Evolutionary conservation across 345 rosid species (phyloP).

Genomic region (Linum tenue): DNA sequence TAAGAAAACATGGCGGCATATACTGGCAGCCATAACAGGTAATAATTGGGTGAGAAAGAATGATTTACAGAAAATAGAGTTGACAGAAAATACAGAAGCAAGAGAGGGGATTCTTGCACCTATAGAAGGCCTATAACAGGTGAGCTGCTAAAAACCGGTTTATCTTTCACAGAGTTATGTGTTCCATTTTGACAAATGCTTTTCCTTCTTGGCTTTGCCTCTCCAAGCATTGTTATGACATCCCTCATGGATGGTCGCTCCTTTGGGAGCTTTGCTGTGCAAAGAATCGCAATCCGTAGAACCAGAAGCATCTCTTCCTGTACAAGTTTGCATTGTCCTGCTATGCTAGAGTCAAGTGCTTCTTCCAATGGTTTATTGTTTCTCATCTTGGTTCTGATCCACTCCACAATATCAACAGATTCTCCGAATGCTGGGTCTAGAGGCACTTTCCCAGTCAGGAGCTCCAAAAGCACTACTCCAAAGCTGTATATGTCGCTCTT

Average conservation of each 20-base stretch:
- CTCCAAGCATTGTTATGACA: slow-evolving; percentile 67
- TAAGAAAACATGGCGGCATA: background rate
- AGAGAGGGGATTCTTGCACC: slow-evolving; percentile 1
- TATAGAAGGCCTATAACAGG: slow-evolving; percentile 49
- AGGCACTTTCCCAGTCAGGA: slow-evolving; percentile 74
- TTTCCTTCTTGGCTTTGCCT: slow-evolving; percentile 84
- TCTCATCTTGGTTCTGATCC: slow-evolving; percentile 48
- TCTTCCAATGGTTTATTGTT: slow-evolving; percentile 41
- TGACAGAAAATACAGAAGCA: background rate
- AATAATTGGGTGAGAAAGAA: background rate
- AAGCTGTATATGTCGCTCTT: slow-evolving; percentile 83
- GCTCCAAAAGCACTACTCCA: slow-evolving; percentile 73
- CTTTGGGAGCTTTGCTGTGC: slow-evolving; percentile 73
- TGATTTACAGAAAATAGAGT: slow-evolving; percentile 11
- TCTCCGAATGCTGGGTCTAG: slow-evolving; percentile 72
- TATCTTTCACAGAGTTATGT: slow-evolving; percentile 33
- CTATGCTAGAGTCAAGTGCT: slow-evolving; percentile 58
- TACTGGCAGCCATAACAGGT: background rate
- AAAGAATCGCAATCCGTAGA: slow-evolving; percentile 58
- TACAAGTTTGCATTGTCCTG: slow-evolving; percentile 69
- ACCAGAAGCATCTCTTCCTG: slow-evolving; percentile 82
- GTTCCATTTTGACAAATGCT: slow-evolving; percentile 42
- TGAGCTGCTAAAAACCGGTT: slow-evolving; percentile 48
- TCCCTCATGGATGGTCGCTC: slow-evolving; percentile 87
- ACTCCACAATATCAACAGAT: slow-evolving; percentile 55